A percentile compares a stretch with the other conserved stretches of the same genome.
These are phyloP conservation scores for Bisporella sp. DNA, from an alignment of 2,329 filamentous ascomycete genomes.

Conservation along the genomic window DNA sequence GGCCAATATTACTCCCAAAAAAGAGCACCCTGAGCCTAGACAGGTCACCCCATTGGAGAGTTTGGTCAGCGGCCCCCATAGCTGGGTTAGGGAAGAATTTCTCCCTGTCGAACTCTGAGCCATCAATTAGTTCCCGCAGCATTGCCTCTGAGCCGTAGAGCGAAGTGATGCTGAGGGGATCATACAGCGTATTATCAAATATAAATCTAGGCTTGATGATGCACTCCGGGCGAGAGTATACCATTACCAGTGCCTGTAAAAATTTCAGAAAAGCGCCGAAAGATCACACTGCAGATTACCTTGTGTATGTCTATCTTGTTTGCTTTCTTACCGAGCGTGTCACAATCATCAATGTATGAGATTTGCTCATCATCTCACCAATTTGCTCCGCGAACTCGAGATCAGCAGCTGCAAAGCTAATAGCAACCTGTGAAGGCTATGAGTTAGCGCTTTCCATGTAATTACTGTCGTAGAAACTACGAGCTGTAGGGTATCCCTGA, in stretches of 20 bases:
- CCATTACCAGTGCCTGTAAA: conserved; percentile 1
- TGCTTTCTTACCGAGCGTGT: conserved; percentile 3
- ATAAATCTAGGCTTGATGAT: conserved; percentile 3
- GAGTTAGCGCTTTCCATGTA: background rate
- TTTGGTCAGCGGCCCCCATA: conserved; percentile 4
- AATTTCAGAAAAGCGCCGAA: background rate
- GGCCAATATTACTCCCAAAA: conserved; percentile 1
- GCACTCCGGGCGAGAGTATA: conserved; percentile 4
- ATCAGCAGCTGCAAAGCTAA: conserved; percentile 5
- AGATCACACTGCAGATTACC: conserved; percentile 1
- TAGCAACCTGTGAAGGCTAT: conserved; percentile 1
- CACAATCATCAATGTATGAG: conserved; percentile 3
- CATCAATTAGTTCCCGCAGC: conserved; percentile 3
- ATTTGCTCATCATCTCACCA: conserved; percentile 3
- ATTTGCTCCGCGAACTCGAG: conserved; percentile 4
- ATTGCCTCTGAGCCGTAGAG: conserved; percentile 4
- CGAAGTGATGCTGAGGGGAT: conserved; percentile 4
- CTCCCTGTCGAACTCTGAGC: conserved; percentile 2
- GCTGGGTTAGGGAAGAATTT: conserved; percentile 3
- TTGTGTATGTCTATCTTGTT: conserved; percentile 4
- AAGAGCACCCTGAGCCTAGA: conserved; percentile 3
- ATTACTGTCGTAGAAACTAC: background rate
- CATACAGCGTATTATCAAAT: conserved; percentile 4
- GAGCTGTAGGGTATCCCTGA: background rate
- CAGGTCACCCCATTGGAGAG: conserved; percentile 3